Conservation (phyloP, 306 rosid species). For the Fragaria vesca region DNA sequence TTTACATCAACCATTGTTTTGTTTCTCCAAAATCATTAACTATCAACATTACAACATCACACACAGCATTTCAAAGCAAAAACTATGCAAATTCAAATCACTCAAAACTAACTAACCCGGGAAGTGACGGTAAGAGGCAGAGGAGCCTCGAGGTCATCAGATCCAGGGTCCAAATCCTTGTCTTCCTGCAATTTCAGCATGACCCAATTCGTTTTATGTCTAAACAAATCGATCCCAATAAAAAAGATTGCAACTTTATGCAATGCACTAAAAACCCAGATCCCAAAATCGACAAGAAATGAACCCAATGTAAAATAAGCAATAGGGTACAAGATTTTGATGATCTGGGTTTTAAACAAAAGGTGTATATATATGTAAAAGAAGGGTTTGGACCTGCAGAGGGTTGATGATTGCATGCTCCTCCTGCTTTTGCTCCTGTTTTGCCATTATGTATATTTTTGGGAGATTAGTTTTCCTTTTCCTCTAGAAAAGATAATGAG, state of each 20-base stretch:
- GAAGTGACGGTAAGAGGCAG: conserved; percentile 76
- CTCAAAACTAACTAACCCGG: conserved; percentile 44
- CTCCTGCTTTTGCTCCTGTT: conserved; percentile 44
- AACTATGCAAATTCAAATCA: background rate
- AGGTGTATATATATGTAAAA: background rate
- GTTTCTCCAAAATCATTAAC: background rate
- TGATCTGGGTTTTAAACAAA: conserved; percentile 2
- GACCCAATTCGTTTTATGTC: conserved; percentile 5
- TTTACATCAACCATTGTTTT: background rate
- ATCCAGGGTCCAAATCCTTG: conserved; percentile 39
- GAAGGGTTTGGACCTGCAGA: conserved; percentile 18
- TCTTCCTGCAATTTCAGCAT: conserved; percentile 49
- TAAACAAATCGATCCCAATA: background rate
- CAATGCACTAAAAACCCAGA: conserved; percentile 20
- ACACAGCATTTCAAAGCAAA: background rate
- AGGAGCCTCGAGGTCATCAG: conserved; percentile 56
- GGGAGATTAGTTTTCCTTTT: conserved; percentile 25
- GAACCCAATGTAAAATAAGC: background rate
- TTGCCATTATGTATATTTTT: conserved; percentile 37
- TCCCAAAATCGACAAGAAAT: conserved; percentile 1
- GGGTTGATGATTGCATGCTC: conserved; percentile 27
- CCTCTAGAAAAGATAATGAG: background rate
- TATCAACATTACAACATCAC: background rate
- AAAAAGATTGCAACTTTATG: conserved; percentile 4
- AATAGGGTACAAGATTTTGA: background rate